Percentiles rank a stretch among this genome's conserved stretches.
Evolutionary conservation across 805 yeast genomes (phyloP).

Genomic region (Hanseniaspora hatyaiensis): DNA sequence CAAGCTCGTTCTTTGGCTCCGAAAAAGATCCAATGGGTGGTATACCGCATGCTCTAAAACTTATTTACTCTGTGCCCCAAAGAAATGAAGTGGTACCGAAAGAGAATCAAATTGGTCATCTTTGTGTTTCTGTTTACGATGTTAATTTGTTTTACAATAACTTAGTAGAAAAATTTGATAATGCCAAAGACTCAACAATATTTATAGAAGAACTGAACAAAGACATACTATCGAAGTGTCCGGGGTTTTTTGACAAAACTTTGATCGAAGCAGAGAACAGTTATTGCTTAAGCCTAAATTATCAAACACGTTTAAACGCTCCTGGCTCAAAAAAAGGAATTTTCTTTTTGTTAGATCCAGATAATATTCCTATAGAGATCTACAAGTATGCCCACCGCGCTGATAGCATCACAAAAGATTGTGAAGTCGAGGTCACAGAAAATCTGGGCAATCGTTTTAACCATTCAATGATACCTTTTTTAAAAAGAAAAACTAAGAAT

Average conservation of each 20-base stretch:
- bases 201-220: too few species aligned
- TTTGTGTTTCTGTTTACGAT: conserved; percentile 80
- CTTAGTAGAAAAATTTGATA: conserved; percentile 21
- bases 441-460: conserved; percentile 39
- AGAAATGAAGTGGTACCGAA: conserved; percentile 57
- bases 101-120: too few species aligned
- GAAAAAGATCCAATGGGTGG: not conserved
- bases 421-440: conserved; percentile 15
- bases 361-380: conserved; percentile 93
- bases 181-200: too few species aligned
- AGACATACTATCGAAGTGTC: too few species aligned
- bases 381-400: conserved; percentile 40
- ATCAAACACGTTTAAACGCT: conserved; percentile 72
- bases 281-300: conserved; percentile 37
- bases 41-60: not conserved
- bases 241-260: too few species aligned
- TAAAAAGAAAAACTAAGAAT: too few species aligned
- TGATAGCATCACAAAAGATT: conserved; percentile 15
- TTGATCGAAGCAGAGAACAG: too few species aligned
- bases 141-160: conserved; percentile 41
- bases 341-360: conserved; percentile 91
- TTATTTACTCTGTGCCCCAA: not conserved
- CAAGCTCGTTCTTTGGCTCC: not conserved
- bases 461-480: conserved; percentile 83
- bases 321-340: conserved; percentile 77